Evolutionary conservation across 1,139 yeast genomes (phyloP).

Genomic region (Lodderomyces margitis): DNA sequence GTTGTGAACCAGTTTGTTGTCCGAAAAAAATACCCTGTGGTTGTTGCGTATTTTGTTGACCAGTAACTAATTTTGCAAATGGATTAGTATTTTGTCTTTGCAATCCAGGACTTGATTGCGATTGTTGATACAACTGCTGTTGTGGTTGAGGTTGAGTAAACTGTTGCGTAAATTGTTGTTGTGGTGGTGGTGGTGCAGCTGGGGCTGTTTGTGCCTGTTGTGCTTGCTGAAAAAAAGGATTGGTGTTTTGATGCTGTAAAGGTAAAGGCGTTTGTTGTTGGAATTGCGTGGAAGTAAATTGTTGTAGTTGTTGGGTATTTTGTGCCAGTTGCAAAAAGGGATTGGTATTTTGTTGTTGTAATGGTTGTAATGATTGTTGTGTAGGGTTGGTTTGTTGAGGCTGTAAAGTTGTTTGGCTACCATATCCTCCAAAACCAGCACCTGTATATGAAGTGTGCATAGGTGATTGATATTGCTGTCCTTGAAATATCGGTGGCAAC

Average conservation of each 20-base stretch:
- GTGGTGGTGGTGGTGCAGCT: slow-evolving; percentile 20
- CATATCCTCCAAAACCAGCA: slow-evolving; percentile 57
- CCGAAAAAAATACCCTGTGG: slow-evolving; percentile 3
- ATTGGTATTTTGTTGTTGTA: slow-evolving; percentile 15
- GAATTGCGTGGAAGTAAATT: slow-evolving; percentile 18
- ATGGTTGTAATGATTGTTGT: slow-evolving; percentile 16
- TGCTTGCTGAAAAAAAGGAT: slow-evolving; percentile 13
- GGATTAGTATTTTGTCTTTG: slow-evolving; percentile 42
- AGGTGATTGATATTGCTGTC: slow-evolving; percentile 16
- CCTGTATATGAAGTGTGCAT: slow-evolving; percentile 44
- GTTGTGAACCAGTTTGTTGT: too few relatives aligned
- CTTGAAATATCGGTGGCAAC: slow-evolving; percentile 16
- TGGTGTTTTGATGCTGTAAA: slow-evolving; percentile 15
- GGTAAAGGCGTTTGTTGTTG: slow-evolving; percentile 17
- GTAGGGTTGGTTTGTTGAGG: slow-evolving; percentile 30
- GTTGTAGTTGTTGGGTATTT: slow-evolving; percentile 14
- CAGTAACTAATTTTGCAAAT: slow-evolving; percentile 27
- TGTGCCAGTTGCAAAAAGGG: slow-evolving; percentile 8
- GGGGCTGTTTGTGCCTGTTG: slow-evolving; percentile 17
- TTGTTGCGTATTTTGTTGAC: slow-evolving; percentile 14
- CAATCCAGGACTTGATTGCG: slow-evolving; percentile 19
- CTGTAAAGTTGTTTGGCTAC: slow-evolving; percentile 23
- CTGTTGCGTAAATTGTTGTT: slow-evolving; percentile 6
- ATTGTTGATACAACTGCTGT: slow-evolving; percentile 12
- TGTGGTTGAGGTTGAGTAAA: slow-evolving; percentile 4